Evolutionary conservation across 2,329 filamentous ascomycete species (phyloP).

Genomic region (Fusarium sp.): DNA sequence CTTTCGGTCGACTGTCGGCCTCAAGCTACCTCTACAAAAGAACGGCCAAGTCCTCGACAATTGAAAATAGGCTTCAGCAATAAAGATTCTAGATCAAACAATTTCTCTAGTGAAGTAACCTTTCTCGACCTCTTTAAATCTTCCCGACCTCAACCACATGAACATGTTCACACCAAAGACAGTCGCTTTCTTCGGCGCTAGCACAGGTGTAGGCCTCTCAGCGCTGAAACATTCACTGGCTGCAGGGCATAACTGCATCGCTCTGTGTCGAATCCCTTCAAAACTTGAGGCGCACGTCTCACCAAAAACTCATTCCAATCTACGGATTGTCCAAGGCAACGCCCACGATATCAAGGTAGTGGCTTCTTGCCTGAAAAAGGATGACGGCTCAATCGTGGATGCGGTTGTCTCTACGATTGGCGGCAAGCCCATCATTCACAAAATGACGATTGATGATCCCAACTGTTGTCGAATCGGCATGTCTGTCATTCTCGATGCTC

Average conservation of each 20-base stretch:
- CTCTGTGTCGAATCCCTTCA: conserved; percentile 58
- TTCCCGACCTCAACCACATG: no score
- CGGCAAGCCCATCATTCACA: conserved; percentile 43
- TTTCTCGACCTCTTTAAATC: fast-evolving
- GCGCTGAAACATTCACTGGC: conserved; percentile 55
- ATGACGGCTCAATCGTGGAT: conserved; percentile 50
- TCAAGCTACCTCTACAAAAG: background rate
- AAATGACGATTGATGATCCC: conserved; percentile 53
- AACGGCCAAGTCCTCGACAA: background rate
- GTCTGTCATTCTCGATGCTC: conserved; percentile 50
- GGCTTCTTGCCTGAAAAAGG: conserved; percentile 45
- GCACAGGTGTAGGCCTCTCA: conserved; percentile 57
- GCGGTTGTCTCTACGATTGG: conserved; percentile 59
- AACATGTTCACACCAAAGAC: conserved; percentile 43
- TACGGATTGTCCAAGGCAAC: conserved; percentile 57
- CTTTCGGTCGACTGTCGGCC: conserved; percentile 28
- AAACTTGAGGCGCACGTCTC: conserved; percentile 54
- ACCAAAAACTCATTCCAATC: conserved; percentile 43
- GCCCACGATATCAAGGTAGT: conserved; percentile 53
- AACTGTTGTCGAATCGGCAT: conserved; percentile 58
- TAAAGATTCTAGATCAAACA: no score
- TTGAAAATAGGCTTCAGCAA: background rate
- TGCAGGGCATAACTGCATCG: conserved; percentile 56
- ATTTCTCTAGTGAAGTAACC: no score
- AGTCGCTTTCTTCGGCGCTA: conserved; percentile 63